A percentile compares a stretch with the other conserved stretches of the same genome.
phyloP scores from a whole-genome alignment of 495 filamentous ascomycete genomes.

The Glutinoglossum americanum region DNA sequence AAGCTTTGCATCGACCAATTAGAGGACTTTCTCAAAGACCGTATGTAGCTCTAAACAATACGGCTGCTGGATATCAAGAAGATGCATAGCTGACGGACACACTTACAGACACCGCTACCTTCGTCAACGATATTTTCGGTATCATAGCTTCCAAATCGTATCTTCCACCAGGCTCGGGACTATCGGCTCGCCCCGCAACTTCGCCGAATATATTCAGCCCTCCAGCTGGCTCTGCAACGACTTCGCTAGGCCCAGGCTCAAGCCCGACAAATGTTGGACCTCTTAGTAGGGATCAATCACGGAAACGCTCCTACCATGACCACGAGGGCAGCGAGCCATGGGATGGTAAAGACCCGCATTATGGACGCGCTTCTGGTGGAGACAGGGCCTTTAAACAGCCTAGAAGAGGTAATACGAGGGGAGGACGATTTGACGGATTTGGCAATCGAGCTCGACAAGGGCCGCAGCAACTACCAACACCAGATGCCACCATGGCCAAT shows the following conservation, averaged over 20 bases:
- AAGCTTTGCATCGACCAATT: conserved; percentile 56
- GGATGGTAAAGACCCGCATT: conserved; percentile 18
- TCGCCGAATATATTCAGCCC: conserved; percentile 15
- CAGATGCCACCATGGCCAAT: background rate
- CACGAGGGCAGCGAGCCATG: conserved; percentile 15
- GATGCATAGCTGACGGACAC: background rate
- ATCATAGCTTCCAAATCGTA: conserved; percentile 44
- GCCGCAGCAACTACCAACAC: conserved; percentile 4
- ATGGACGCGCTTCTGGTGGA: conserved; percentile 16
- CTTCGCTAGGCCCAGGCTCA: background rate
- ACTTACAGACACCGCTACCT: conserved; percentile 39
- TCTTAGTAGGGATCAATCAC: conserved; percentile 8
- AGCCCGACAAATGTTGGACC: background rate
- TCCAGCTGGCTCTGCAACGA: conserved; percentile 17
- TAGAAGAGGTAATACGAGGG: conserved; percentile 37
- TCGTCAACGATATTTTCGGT: conserved; percentile 72
- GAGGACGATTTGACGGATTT: conserved; percentile 30
- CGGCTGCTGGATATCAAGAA: background rate
- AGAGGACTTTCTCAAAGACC: conserved; percentile 70
- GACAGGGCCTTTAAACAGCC: conserved; percentile 49
- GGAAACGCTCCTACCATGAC: conserved; percentile 22
- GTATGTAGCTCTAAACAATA: conserved; percentile 23
- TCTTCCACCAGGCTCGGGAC: conserved; percentile 29
- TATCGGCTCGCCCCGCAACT: conserved; percentile 17
- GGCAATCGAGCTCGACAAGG: conserved; percentile 12